Conservation (phyloP, 2,329 filamentous ascomycete species). For the Trichoderma sp. region DNA sequence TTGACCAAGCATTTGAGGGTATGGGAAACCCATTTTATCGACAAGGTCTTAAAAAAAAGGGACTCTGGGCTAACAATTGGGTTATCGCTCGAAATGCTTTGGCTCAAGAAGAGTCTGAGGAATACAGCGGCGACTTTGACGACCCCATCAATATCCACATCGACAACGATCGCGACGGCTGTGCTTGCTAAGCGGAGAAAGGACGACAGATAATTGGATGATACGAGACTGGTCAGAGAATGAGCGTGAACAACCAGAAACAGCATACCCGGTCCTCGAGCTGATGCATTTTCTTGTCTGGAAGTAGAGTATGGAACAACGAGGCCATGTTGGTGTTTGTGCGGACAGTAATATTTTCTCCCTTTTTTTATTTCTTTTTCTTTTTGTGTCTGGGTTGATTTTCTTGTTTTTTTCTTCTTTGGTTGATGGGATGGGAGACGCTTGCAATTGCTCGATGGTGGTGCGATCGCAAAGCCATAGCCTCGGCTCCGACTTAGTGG, state of each 20-base stretch:
- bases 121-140: conserved; percentile 96
- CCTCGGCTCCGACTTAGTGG: conserved; percentile 13
- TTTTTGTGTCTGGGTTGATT: neutral
- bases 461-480: neutral
- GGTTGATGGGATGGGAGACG: neutral
- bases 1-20: conserved; percentile 79
- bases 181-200: conserved; percentile 69
- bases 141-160: conserved; percentile 98
- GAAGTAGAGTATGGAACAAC: conserved; percentile 25
- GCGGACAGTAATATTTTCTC: conserved; percentile 14
- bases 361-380: neutral
- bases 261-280: conserved; percentile 22
- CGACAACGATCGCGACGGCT: conserved; percentile 89
- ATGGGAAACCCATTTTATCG: conserved; percentile 26
- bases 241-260: conserved; percentile 1
- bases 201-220: neutral
- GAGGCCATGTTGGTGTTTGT: conserved; percentile 22
- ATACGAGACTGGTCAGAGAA: neutral
- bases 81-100: conserved; percentile 96
- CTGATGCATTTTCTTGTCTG: conserved; percentile 17
- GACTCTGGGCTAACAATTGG: neutral
- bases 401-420: neutral
- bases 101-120: conserved; percentile 94
- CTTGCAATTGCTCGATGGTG: neutral
- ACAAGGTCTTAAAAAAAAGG: neutral